phyloP scores from a whole-genome alignment of 345 rosid genomes.

The Pistacia vera region DNA sequence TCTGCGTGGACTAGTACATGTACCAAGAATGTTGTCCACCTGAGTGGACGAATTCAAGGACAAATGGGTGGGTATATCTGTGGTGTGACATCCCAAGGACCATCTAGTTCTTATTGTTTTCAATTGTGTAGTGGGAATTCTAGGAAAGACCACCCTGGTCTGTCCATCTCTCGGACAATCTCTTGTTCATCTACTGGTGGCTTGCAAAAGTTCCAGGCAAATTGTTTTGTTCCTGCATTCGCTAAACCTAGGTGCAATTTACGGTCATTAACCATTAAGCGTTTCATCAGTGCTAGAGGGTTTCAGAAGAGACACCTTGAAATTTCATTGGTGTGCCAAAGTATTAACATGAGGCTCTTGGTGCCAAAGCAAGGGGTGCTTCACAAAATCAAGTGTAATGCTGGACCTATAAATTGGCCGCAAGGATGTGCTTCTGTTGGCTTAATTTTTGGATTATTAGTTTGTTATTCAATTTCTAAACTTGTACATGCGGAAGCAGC shows the following conservation, averaged over 20 bases:
- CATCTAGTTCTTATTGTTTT: constrained; percentile 42
- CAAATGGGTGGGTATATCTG: constrained; percentile 43
- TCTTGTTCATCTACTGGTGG: constrained; percentile 35
- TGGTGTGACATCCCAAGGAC: constrained; percentile 34
- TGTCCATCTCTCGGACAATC: constrained; percentile 45
- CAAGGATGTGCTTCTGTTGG: constrained; percentile 54
- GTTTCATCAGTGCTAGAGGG: constrained; percentile 32
- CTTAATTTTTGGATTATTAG: constrained; percentile 60
- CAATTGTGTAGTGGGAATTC: constrained; percentile 31
- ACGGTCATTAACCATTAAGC: constrained; percentile 36
- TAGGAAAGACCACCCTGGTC: constrained; percentile 31
- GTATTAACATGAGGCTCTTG: constrained; percentile 40
- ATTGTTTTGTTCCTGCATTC: constrained; percentile 31
- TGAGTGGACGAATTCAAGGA: constrained; percentile 37
- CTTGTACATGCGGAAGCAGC: constrained; percentile 65
- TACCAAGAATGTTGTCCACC: constrained; percentile 48
- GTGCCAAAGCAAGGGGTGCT: constrained; percentile 45
- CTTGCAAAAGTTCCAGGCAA: constrained; percentile 24
- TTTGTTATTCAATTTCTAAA: constrained; percentile 66
- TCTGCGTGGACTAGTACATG: constrained; percentile 53
- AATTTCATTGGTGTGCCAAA: constrained; percentile 48
- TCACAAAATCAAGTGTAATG: constrained; percentile 42
- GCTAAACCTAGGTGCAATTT: constrained; percentile 33
- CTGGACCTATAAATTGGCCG: constrained; percentile 42
- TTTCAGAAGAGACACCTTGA: constrained; percentile 43